Percentiles rank a stretch among this genome's conserved stretches.
Conservation (phyloP, 2,329 filamentous ascomycete species). For the Cercospora sp. region DNA sequence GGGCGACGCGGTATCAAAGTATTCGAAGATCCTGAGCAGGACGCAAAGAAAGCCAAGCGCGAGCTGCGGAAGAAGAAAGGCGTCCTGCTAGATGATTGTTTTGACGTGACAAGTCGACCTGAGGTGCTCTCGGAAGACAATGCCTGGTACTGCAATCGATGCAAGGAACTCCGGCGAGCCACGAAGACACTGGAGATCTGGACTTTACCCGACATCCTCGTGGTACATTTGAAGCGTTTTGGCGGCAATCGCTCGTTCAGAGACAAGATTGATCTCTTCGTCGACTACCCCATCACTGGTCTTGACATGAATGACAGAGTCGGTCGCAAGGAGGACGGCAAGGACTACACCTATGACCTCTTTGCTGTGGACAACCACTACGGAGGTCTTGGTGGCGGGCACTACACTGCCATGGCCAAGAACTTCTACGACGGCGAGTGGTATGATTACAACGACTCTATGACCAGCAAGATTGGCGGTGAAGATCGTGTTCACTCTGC, state of each 20-base stretch:
- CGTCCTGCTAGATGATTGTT: slow-evolving; percentile 82
- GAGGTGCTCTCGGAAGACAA: slow-evolving; percentile 94
- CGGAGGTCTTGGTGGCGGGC: slow-evolving; percentile 87
- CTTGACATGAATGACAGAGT: slow-evolving; percentile 80
- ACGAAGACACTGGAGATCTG: slow-evolving; percentile 97
- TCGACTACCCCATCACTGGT: slow-evolving; percentile 87
- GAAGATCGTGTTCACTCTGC: slow-evolving; percentile 48
- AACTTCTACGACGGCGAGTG: slow-evolving; percentile 87
- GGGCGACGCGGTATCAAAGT: slow-evolving; percentile 58
- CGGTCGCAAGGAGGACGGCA: slow-evolving; percentile 75
- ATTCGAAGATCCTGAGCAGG: slow-evolving; percentile 58
- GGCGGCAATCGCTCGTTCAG: slow-evolving; percentile 78
- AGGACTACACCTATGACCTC: slow-evolving; percentile 83
- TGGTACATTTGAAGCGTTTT: slow-evolving; percentile 94
- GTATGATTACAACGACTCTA: slow-evolving; percentile 94
- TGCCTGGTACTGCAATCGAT: slow-evolving; percentile 95
- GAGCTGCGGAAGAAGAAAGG: slow-evolving; percentile 69
- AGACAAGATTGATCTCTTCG: slow-evolving; percentile 86
- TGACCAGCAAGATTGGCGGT: slow-evolving; percentile 27
- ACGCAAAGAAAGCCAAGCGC: slow-evolving; percentile 63
- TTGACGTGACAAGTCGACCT: slow-evolving; percentile 91
- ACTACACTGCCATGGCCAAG: slow-evolving; percentile 93
- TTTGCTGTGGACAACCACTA: slow-evolving; percentile 97
- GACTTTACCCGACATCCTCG: slow-evolving; percentile 92
- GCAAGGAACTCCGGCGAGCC: slow-evolving; percentile 88